Conservation (phyloP, 352 stramenopile genomes). For the Globisporangium paroecandrum region DNA sequence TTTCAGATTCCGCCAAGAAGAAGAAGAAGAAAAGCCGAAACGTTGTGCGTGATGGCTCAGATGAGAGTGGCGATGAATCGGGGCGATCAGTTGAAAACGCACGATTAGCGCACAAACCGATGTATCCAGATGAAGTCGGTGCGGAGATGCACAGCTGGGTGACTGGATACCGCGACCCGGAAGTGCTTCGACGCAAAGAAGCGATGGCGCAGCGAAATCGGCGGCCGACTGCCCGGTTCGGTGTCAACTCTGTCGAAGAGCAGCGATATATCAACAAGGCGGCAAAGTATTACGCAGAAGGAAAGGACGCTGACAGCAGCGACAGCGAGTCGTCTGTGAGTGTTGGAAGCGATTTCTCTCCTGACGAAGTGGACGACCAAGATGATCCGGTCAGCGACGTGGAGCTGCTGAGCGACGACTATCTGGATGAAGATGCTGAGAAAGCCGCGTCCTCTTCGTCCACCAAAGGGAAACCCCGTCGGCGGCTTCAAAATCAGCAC, state of each 20-base stretch:
- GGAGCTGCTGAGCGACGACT: constrained; percentile 50
- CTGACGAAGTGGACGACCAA: constrained; percentile 33
- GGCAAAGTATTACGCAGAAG: constrained; percentile 39
- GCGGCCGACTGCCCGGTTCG: constrained; percentile 32
- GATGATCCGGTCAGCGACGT: constrained; percentile 22
- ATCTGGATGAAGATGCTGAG: constrained; percentile 34
- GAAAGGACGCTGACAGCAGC: constrained; percentile 30
- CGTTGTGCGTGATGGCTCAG: neutral
- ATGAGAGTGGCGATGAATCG: neutral
- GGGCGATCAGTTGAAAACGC: neutral
- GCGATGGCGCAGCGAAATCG: constrained; percentile 40
- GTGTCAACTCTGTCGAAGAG: constrained; percentile 40
- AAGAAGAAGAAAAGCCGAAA: constrained; percentile 13
- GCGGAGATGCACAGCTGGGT: constrained; percentile 64
- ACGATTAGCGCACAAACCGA: neutral
- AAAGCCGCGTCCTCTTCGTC: constrained; percentile 1
- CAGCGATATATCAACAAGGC: constrained; percentile 26
- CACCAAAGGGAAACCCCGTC: constrained; percentile 21
- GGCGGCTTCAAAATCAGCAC: constrained; percentile 18
- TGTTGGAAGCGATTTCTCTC: constrained; percentile 41
- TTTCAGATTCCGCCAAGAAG: neutral
- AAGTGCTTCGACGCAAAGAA: constrained; percentile 57
- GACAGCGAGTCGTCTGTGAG: constrained; percentile 22
- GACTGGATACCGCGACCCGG: constrained; percentile 43
- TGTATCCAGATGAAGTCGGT: constrained; percentile 23